A percentile compares a stretch with the other conserved stretches of the same genome.
phyloP scores from a whole-genome alignment of 2,329 filamentous ascomycete species.

The Ophiocordyceps robertsii region DNA sequence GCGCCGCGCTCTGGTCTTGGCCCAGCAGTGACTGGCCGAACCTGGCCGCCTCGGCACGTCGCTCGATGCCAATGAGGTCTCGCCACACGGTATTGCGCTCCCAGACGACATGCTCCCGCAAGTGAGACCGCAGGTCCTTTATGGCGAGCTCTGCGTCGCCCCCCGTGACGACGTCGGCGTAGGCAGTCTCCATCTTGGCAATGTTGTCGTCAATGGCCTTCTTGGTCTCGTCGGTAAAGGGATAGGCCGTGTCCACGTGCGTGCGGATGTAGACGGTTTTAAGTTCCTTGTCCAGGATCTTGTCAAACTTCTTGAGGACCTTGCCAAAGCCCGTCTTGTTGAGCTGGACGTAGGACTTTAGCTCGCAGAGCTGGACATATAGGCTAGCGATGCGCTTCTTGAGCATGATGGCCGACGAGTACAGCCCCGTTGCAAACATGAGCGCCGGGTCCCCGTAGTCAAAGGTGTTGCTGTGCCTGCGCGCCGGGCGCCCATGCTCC shows the following conservation, averaged over 20 bases:
- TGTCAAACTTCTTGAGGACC: slow-evolving; percentile 97
- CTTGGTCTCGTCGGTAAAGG: slow-evolving; percentile 65
- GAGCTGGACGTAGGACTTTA: slow-evolving; percentile 90
- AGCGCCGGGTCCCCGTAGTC: slow-evolving; percentile 70
- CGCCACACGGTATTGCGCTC: slow-evolving; percentile 98
- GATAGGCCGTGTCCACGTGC: slow-evolving; percentile 64
- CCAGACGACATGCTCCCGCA: slow-evolving; percentile 96
- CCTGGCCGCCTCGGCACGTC: slow-evolving; percentile 86
- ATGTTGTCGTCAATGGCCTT: slow-evolving; percentile 59
- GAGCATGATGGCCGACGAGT: slow-evolving; percentile 62
- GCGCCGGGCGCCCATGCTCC: slow-evolving; percentile 40
- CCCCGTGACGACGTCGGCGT: slow-evolving; percentile 68
- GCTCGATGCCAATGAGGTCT: slow-evolving; percentile 96
- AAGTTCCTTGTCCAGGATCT: slow-evolving; percentile 74
- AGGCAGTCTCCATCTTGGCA: slow-evolving; percentile 60
- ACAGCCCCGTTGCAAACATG: slow-evolving; percentile 45
- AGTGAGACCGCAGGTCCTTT: slow-evolving; percentile 75
- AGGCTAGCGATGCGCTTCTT: slow-evolving; percentile 82
- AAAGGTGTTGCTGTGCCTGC: slow-evolving; percentile 53
- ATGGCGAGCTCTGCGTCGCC: slow-evolving; percentile 67
- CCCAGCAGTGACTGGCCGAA: slow-evolving; percentile 78
- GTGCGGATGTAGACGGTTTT: slow-evolving; percentile 63
- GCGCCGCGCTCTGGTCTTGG: slow-evolving; percentile 51
- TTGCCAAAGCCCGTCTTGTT: slow-evolving; percentile 96
- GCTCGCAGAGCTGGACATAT: slow-evolving; percentile 86